Conservation (phyloP, 768 basidiomycete species). For the Harrya chromipes region DNA sequence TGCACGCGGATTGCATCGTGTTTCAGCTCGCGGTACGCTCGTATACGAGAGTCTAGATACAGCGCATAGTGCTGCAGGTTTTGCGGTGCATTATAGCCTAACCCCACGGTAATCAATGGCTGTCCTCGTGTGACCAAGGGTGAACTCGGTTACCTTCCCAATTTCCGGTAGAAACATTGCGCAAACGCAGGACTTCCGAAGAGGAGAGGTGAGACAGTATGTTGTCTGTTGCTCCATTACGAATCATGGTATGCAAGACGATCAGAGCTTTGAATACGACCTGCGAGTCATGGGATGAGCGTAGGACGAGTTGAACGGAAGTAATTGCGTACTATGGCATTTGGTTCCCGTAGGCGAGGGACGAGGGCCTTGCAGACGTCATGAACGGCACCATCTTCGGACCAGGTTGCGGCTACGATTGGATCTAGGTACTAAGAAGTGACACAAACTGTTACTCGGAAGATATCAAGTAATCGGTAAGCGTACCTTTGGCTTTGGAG, state of each 20-base stretch:
- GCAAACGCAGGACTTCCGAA: slow-evolving; percentile 75
- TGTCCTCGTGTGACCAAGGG: background rate
- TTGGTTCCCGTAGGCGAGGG: slow-evolving; percentile 85
- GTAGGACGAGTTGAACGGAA: background rate
- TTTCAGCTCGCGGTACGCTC: slow-evolving; percentile 83
- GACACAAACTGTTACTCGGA: background rate
- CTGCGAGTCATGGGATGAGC: slow-evolving; percentile 36
- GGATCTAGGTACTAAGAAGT: slow-evolving; percentile 88
- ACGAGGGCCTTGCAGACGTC: slow-evolving; percentile 91
- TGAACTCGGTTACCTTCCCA: slow-evolving; percentile 73
- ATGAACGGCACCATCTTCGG: slow-evolving; percentile 87
- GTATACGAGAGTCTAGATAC: slow-evolving; percentile 88
- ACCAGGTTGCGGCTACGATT: slow-evolving; percentile 96
- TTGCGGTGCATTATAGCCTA: slow-evolving; percentile 83
- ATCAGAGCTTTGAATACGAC: slow-evolving; percentile 98
- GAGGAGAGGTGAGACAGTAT: slow-evolving; percentile 80
- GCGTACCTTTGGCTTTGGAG: slow-evolving; percentile 89
- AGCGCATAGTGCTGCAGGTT: slow-evolving; percentile 84
- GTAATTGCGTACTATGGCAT: slow-evolving; percentile 68
- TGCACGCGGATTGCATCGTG: slow-evolving; percentile 95
- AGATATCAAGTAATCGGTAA: background rate
- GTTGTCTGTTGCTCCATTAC: slow-evolving; percentile 95
- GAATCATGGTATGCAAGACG: slow-evolving; percentile 94
- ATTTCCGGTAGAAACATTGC: slow-evolving; percentile 72
- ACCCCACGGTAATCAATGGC: background rate